Evolutionary conservation across 345 rosid species (phyloP).

Genomic region (Barbarea vulgaris): DNA sequence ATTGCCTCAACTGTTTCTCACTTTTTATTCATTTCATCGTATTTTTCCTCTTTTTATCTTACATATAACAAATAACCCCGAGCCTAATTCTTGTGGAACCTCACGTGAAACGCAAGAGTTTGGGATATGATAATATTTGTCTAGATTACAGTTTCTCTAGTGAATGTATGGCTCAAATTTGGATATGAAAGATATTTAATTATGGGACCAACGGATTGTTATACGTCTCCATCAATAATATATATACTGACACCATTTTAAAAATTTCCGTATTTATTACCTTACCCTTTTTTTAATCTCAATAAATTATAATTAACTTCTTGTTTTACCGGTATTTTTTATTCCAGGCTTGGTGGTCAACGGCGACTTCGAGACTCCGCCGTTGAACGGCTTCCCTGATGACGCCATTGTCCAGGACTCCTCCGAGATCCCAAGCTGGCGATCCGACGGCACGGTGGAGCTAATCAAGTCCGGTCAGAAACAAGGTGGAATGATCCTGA

Average conservation of each 20-base stretch:
- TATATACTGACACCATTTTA: neutral
- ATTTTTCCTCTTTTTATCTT: neutral
- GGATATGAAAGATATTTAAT: neutral
- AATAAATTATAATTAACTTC: neutral
- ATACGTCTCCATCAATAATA: constrained; percentile 6
- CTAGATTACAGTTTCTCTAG: neutral
- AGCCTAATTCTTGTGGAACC: neutral
- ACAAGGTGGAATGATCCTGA: constrained; percentile 91
- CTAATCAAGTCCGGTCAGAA: constrained; percentile 76
- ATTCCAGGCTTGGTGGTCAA: constrained; percentile 62
- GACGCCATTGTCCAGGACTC: constrained; percentile 50
- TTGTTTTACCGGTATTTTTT: neutral
- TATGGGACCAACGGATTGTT: constrained; percentile 6
- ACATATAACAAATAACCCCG: neutral
- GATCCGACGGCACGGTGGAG: constrained; percentile 69
- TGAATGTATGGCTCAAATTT: constrained; percentile 9
- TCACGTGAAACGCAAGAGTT: constrained; percentile 14
- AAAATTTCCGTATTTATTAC: neutral
- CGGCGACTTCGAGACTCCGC: constrained; percentile 79
- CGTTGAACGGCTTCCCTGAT: constrained; percentile 64
- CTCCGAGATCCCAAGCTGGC: constrained; percentile 70
- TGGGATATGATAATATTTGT: neutral
- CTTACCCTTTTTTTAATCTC: neutral
- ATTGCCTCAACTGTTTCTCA: neutral
- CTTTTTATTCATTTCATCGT: neutral